Base-by-base conservation (phyloP, 2,329 filamentous ascomycete genomes). In the Malbranchea zuffiana region DNA sequence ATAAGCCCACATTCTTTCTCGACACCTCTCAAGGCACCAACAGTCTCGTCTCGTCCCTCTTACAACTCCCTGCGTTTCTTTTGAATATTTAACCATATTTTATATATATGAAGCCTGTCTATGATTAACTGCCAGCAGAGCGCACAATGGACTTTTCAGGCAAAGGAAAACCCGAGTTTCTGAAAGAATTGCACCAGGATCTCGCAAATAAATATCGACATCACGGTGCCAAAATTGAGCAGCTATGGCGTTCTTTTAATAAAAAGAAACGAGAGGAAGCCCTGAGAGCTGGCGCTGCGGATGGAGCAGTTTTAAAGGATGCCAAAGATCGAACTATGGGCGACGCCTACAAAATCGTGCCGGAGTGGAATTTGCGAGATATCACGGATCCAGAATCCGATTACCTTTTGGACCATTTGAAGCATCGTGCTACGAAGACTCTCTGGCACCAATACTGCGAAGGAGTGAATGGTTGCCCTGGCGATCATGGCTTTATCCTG, bases 361-460 rank as follows among this genome's bases (percentile, higher is more conserved):
- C 65, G 0, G 68, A 69, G 32, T 60, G 55, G 54, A 68, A 70
- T 39, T 37, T 69, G 1, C 52, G 47, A 5, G 62, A 69, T 16
- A 48, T 69, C 2, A 45, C 60, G 3, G 45, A 51, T 1, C 49
- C 57, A 0, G 49, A 46, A 1, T 55, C 64, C 0, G 52, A 65
- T n/a, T 53, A 44, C 39, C 38, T 68, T 3, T 49, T 68, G 1
- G 47, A 59, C 8, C 44, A 63, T 4, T 41, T 70, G 3, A 55
- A 60, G 16, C 46, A 63, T 23, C 55, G 65, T 5, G 57, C 59
- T 23, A 61, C 56, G 0, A 56, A 37, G 1, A 39, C 53, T 0
- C 44, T 65, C 3, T 16, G 33, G 1, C 43, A 61, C 1, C 62
- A 66, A 40, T 66, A 62, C 37, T 5, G 19, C 3, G 6, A 37